These are phyloP conservation scores for Leishmania gerbilli DNA, from an alignment of 208 protist genomes.

Conservation along the genomic window DNA sequence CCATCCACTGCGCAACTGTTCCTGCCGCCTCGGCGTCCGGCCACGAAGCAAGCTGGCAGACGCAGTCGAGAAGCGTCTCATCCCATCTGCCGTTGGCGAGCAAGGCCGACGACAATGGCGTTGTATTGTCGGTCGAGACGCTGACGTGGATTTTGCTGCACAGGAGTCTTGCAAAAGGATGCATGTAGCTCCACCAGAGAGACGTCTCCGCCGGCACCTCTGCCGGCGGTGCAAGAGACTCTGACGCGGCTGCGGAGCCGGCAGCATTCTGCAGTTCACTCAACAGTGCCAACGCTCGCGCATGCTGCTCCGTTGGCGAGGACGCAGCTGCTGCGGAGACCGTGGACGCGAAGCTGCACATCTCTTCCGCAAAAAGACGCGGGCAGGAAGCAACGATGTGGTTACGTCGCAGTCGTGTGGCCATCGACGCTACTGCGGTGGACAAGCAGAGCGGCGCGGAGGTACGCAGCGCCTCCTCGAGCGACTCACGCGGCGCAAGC, in stretches of 20 bases:
- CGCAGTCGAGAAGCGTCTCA: conserved; percentile 11
- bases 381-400: conserved; percentile 14
- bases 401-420: conserved; percentile 19
- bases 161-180: conserved; percentile 1
- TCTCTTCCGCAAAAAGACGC: conserved; percentile 15
- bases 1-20: conserved; percentile 5
- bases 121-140: neutral
- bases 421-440: neutral
- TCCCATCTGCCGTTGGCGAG: neutral
- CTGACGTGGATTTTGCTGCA: neutral
- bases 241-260: neutral
- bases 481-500: neutral
- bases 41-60: conserved; percentile 14
- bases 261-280: neutral
- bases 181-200: conserved; percentile 6
- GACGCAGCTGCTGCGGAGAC: neutral
- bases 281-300: neutral
- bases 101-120: neutral
- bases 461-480: neutral
- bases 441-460: neutral
- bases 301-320: neutral
- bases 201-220: neutral
- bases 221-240: neutral
- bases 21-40: conserved; percentile 8
- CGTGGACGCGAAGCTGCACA: neutral